A percentile compares a stretch with the other conserved stretches of the same genome.
These are phyloP conservation scores for Boeremia lycopersici DNA, from an alignment of 2,329 filamentous ascomycete genomes.

Conservation along the genomic window DNA sequence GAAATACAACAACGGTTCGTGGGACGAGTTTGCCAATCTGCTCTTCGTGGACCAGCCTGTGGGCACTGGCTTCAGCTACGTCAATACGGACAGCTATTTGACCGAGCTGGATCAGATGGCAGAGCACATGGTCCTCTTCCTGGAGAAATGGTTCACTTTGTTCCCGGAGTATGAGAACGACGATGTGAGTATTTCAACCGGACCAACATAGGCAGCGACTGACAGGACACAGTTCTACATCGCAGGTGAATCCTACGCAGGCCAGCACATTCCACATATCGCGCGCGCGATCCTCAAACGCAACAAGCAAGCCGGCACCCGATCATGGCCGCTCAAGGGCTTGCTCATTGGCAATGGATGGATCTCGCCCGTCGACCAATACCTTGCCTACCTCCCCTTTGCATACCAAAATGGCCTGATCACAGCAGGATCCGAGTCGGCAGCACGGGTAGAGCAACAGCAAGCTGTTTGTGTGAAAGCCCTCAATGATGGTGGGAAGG, in stretches of 20 bases:
- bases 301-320: constrained; percentile 66
- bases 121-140: constrained; percentile 81
- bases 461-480: constrained; percentile 70
- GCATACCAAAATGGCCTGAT: constrained; percentile 79
- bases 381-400: constrained; percentile 82
- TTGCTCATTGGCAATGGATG: constrained; percentile 96
- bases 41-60: constrained; percentile 98
- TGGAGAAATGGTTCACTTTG: constrained; percentile 88
- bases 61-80: constrained; percentile 95
- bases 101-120: constrained; percentile 89
- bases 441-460: constrained; percentile 70
- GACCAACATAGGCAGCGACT: constrained; percentile 11
- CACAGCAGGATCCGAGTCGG: constrained; percentile 66
- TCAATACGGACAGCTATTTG: constrained; percentile 85
- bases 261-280: constrained; percentile 97
- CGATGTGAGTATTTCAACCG: constrained; percentile 69
- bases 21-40: constrained; percentile 97
- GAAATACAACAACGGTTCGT: constrained; percentile 87
- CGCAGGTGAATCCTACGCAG: constrained; percentile 94
- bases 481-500: constrained; percentile 63
- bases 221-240: constrained; percentile 74
- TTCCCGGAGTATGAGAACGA: constrained; percentile 93
- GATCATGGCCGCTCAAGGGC: constrained; percentile 79
- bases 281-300: constrained; percentile 87
- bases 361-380: constrained; percentile 91